Percentiles rank a stretch among this genome's conserved stretches.
Conservation (phyloP, 441 rosid species). For the Isatis lusitanica region DNA sequence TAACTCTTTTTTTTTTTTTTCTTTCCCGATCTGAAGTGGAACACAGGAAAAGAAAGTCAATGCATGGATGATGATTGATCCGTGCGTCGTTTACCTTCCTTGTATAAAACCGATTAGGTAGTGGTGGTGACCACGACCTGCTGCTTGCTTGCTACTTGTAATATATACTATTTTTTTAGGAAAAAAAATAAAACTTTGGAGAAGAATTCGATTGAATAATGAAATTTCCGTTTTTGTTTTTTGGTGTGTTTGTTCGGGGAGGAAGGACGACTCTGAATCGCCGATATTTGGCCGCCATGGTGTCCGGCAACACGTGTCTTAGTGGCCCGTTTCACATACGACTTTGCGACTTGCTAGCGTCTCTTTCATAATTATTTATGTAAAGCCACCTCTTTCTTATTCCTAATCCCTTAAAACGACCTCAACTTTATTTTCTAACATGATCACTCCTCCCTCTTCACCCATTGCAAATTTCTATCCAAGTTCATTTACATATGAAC, state of each 20-base stretch:
- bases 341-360: constrained; percentile 5
- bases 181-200: no score
- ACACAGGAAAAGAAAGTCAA: constrained; percentile 41
- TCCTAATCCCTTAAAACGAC: not conserved
- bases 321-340: not conserved
- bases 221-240: not conserved
- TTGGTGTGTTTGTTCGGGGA: not conserved
- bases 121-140: constrained; percentile 39
- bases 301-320: constrained; percentile 26
- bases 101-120: constrained; percentile 28
- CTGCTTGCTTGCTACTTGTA: not conserved
- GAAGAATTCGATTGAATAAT: constrained; percentile 19
- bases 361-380: not conserved
- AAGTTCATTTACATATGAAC: not conserved
- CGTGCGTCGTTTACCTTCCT: not conserved
- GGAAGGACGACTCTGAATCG: constrained; percentile 7
- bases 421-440: not conserved
- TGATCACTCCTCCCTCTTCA: not conserved
- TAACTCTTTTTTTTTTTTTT: no score
- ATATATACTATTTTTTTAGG: no score
- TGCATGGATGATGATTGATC: constrained; percentile 22
- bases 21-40: not conserved
- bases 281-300: constrained; percentile 17
- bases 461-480: no score
- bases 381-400: no score